phyloP scores from a whole-genome alignment of 352 stramenopile species.

The Globisporangium yorkense region DNA sequence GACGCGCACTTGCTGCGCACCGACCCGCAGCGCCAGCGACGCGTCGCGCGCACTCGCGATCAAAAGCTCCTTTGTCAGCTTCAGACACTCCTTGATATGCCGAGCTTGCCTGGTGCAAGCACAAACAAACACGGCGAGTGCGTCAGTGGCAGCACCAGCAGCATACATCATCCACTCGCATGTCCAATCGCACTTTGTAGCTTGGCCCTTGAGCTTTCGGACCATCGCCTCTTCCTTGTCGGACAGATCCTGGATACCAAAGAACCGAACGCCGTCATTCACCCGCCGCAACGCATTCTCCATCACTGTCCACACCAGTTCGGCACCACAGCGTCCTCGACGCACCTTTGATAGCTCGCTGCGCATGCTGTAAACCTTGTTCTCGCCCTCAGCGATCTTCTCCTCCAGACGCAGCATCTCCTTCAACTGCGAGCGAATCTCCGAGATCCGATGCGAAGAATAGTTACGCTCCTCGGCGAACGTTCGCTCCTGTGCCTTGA shows the following conservation, averaged over 20 bases:
- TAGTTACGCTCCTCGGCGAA: slow-evolving; percentile 55
- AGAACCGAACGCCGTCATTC: neutral
- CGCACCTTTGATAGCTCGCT: slow-evolving; percentile 47
- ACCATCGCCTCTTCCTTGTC: slow-evolving; percentile 71
- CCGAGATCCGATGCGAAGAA: slow-evolving; percentile 51
- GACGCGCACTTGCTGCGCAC: slow-evolving; percentile 61
- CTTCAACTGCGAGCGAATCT: slow-evolving; percentile 68
- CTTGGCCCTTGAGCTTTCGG: slow-evolving; percentile 67
- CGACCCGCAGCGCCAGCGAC: slow-evolving; percentile 44
- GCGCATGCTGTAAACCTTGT: slow-evolving; percentile 64
- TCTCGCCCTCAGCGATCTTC: slow-evolving; percentile 62
- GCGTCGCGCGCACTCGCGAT: slow-evolving; percentile 42
- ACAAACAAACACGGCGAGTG: slow-evolving; percentile 5
- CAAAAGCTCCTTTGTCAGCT: slow-evolving; percentile 47
- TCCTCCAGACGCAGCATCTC: slow-evolving; percentile 66
- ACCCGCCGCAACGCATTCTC: neutral
- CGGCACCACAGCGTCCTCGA: neutral
- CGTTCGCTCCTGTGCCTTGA: slow-evolving; percentile 59
- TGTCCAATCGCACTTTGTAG: slow-evolving; percentile 41
- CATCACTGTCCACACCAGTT: neutral
- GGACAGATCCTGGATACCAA: slow-evolving; percentile 48
- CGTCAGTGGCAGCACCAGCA: neutral
- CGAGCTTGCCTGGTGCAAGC: slow-evolving; percentile 41
- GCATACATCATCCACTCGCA: neutral
- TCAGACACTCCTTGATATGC: slow-evolving; percentile 57